A percentile compares a stretch with the other conserved stretches of the same genome.
These are phyloP conservation scores for Schizonepeta tenuifolia DNA, from an alignment of 257 asterid species.

Conservation along the genomic window DNA sequence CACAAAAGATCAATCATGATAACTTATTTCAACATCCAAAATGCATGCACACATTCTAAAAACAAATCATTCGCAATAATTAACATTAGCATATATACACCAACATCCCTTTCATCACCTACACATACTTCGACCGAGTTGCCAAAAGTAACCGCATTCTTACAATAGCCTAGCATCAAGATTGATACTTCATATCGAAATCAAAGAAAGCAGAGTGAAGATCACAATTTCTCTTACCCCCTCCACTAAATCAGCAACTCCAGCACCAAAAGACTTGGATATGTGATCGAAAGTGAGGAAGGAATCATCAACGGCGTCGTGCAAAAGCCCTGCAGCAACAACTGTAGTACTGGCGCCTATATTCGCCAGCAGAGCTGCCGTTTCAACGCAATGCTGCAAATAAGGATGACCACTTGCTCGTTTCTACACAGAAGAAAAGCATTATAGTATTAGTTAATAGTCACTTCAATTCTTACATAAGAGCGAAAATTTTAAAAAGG, in stretches of 20 bases:
- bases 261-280: conserved; percentile 62
- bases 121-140: background rate
- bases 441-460: conserved; percentile 3
- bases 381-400: conserved; percentile 94
- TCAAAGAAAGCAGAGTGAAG: background rate
- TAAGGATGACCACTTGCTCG: conserved; percentile 96
- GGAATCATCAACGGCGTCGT: conserved; percentile 88
- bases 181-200: background rate
- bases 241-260: conserved; percentile 84
- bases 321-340: conserved; percentile 95
- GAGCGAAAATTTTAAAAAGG: background rate
- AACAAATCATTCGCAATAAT: background rate
- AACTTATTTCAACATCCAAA: conserved; percentile 2
- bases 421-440: conserved; percentile 51
- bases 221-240: conserved; percentile 64
- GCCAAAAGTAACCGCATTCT: background rate
- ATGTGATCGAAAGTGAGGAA: conserved; percentile 64
- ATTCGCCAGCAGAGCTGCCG: conserved; percentile 72
- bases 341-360: conserved; percentile 90
- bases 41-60: background rate
- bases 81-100: background rate
- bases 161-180: background rate
- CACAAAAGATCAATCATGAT: background rate
- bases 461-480: background rate
- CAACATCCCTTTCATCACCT: too few species aligned